Evolutionary conservation across 768 basidiomycete genomes (phyloP).

Genomic region (Daedaleopsis sinensis): DNA sequence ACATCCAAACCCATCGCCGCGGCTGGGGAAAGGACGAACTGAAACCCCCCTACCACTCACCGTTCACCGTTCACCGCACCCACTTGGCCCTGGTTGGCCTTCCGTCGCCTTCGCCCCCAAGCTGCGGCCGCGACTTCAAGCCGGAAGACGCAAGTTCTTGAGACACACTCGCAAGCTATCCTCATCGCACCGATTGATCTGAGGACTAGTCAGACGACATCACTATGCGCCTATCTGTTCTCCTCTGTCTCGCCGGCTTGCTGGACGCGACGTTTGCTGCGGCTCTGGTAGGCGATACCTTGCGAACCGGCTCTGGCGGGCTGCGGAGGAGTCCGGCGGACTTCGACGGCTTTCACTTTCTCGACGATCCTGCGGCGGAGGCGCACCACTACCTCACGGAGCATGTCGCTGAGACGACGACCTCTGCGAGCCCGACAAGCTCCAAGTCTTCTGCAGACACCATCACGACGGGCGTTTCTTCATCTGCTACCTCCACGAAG

Average conservation of each 20-base stretch:
- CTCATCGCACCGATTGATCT: neutral
- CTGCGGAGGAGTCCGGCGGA: neutral
- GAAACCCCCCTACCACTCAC: too few species aligned
- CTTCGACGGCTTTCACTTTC: conserved; percentile 4
- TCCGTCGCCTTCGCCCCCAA: neutral
- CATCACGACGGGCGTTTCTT: neutral
- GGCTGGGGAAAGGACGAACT: conserved; percentile 6
- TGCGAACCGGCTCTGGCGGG: neutral
- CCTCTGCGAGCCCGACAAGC: neutral
- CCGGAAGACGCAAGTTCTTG: neutral
- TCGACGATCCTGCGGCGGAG: neutral
- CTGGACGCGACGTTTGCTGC: conserved; percentile 4
- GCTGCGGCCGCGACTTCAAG: neutral
- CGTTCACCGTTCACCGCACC: neutral
- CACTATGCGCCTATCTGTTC: conserved; percentile 8
- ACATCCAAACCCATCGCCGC: neutral
- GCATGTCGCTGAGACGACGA: neutral
- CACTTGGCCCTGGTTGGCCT: conserved; percentile 14
- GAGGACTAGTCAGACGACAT: neutral
- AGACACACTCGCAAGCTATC: neutral
- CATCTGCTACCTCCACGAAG: neutral
- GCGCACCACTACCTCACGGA: neutral
- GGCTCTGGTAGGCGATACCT: neutral
- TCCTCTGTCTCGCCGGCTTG: conserved; percentile 5
- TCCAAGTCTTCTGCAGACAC: neutral